phyloP scores from a whole-genome alignment of 352 stramenopile genomes.

The Phytophthora podocarpi region DNA sequence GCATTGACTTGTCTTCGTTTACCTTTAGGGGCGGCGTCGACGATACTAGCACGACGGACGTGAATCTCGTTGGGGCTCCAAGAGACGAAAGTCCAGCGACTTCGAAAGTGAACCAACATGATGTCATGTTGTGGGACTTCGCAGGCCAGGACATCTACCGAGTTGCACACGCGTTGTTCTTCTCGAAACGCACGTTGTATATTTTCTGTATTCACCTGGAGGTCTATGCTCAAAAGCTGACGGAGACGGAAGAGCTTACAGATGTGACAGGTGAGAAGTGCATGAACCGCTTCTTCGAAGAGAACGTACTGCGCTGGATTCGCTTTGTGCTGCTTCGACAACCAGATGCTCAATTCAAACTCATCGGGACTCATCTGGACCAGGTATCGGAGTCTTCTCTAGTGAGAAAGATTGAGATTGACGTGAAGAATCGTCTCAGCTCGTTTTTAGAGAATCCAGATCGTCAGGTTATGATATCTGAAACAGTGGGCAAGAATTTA shows the following conservation, averaged over 20 bases:
- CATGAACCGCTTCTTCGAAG: constrained; percentile 18
- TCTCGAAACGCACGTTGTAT: constrained; percentile 17
- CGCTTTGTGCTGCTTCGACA: constrained; percentile 10
- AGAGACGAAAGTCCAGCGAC: background rate
- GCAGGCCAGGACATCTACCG: constrained; percentile 30
- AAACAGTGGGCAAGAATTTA: background rate
- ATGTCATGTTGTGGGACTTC: constrained; percentile 27
- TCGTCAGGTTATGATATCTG: background rate
- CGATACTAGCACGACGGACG: too few species aligned
- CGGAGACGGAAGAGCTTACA: background rate
- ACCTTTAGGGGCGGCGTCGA: background rate
- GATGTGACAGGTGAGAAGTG: background rate
- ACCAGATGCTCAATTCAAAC: constrained; percentile 22
- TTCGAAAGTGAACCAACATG: background rate
- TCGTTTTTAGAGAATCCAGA: background rate
- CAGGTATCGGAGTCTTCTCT: background rate
- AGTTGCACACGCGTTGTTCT: constrained; percentile 23
- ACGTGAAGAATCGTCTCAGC: constrained; percentile 1
- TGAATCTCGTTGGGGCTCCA: too few species aligned
- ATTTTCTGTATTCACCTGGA: constrained; percentile 19
- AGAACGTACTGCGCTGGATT: constrained; percentile 18
- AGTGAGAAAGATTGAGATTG: background rate
- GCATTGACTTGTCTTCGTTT: constrained; percentile 7
- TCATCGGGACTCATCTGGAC: constrained; percentile 21
- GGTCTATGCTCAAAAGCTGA: background rate